Evolutionary conservation across 768 basidiomycete species (phyloP).

Genomic region (Pholiota microspora): DNA sequence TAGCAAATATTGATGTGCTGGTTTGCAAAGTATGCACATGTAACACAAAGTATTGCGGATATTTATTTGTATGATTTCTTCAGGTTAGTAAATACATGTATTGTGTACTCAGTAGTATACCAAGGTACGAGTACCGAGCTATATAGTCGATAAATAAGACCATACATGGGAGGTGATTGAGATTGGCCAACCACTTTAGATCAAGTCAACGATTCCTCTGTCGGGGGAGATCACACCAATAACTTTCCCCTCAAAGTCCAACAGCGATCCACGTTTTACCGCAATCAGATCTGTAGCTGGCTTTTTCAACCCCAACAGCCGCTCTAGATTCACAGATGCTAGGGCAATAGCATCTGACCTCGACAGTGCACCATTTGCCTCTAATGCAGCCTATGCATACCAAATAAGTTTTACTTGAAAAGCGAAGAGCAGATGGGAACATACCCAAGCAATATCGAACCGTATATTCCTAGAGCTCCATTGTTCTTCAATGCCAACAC

Average conservation of each 20-base stretch:
- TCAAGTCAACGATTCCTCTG: slow-evolving; percentile 22
- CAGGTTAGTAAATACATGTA: background rate
- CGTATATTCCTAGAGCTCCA: slow-evolving; percentile 64
- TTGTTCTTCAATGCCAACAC: slow-evolving; percentile 55
- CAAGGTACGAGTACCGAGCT: background rate
- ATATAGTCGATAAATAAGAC: no score
- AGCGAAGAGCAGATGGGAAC: slow-evolving; percentile 13
- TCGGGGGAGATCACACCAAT: slow-evolving; percentile 34
- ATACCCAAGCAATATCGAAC: slow-evolving; percentile 77
- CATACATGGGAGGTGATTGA: no score
- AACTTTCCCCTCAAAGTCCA: slow-evolving; percentile 40
- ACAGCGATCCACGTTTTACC: slow-evolving; percentile 32
- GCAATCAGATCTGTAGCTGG: slow-evolving; percentile 37
- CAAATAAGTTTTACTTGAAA: background rate
- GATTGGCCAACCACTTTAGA: no score
- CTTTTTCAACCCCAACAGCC: slow-evolving; percentile 34
- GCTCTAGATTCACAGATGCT: slow-evolving; percentile 41
- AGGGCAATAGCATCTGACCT: slow-evolving; percentile 34
- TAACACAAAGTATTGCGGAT: no score
- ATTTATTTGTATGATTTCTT: background rate
- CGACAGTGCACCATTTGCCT: slow-evolving; percentile 24
- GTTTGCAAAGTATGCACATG: no score
- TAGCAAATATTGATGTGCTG: no score
- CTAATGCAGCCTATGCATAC: slow-evolving; percentile 17
- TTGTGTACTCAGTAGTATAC: background rate